phyloP scores from a whole-genome alignment of 2,329 filamentous ascomycete species.

The Trichoderma sp. region DNA sequence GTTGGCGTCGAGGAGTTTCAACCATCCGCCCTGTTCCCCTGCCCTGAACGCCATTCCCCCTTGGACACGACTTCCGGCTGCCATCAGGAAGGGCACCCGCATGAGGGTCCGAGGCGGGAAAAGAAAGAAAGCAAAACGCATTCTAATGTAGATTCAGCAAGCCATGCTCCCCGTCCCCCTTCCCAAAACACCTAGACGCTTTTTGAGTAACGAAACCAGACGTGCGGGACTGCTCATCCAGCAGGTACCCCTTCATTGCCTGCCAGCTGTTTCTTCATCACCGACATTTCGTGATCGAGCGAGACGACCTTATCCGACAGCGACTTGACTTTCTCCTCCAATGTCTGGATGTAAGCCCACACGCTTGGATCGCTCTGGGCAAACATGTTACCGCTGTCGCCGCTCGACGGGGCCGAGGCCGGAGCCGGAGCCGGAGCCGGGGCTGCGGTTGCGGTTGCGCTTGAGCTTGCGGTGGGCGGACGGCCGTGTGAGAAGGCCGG shows the following conservation, averaged over 20 bases:
- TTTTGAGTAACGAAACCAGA: neutral
- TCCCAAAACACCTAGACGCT: neutral
- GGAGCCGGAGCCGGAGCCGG: conserved; percentile 45
- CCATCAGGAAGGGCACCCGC: conserved; percentile 8
- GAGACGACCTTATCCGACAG: conserved; percentile 41
- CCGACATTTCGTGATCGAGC: conserved; percentile 42
- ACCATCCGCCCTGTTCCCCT: conserved; percentile 38
- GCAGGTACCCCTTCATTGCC: conserved; percentile 36
- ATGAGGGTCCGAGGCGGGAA: neutral
- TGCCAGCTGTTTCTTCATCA: conserved; percentile 42
- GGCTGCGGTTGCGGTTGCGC: conserved; percentile 41
- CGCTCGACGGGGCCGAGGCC: conserved; percentile 56
- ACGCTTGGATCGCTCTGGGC: conserved; percentile 62
- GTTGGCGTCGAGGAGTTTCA: conserved; percentile 37
- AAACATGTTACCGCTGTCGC: conserved; percentile 69
- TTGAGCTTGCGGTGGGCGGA: conserved; percentile 49
- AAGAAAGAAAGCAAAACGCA: conserved; percentile 19
- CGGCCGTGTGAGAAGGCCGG: conserved; percentile 39
- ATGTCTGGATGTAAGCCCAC: conserved; percentile 70
- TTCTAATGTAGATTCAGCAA: conserved; percentile 17
- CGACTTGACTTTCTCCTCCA: conserved; percentile 59
- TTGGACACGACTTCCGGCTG: conserved; percentile 11
- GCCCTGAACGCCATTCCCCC: conserved; percentile 37
- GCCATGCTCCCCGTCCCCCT: neutral
- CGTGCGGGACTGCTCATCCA: conserved; percentile 11